Conservation (phyloP, 768 basidiomycete genomes). For the Daedaleopsis nitida region DNA sequence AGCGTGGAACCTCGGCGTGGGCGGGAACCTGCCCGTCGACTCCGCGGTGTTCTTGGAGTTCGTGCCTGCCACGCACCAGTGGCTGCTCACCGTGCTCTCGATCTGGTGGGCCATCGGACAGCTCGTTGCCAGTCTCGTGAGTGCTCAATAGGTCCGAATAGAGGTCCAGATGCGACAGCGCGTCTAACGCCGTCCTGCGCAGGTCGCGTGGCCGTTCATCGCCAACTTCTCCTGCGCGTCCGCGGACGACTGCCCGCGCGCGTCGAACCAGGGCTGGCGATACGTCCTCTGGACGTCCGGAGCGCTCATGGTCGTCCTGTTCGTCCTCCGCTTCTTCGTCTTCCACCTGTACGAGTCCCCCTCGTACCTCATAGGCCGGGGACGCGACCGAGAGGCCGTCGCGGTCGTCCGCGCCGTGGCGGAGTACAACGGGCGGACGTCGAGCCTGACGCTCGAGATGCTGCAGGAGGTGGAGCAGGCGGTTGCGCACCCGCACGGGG, state of each 20-base stretch:
- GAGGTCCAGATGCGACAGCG: too few relatives aligned
- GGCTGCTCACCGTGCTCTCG: conserved; percentile 71
- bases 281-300: conserved; percentile 74
- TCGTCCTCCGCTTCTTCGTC: conserved; percentile 61
- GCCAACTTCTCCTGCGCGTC: conserved; percentile 64
- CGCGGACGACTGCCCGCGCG: conserved; percentile 41
- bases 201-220: conserved; percentile 70
- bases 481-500: too few relatives aligned
- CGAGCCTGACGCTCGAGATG: conserved; percentile 51
- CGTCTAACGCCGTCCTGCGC: background rate
- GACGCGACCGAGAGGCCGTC: conserved; percentile 64
- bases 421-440: conserved; percentile 54
- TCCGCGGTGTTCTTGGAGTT: conserved; percentile 79
- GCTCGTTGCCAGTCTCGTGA: conserved; percentile 52
- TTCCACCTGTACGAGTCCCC: conserved; percentile 73
- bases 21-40: conserved; percentile 76
- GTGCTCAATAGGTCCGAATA: background rate
- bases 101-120: conserved; percentile 85
- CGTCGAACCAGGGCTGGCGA: conserved; percentile 71
- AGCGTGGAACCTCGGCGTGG: conserved; percentile 66
- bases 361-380: conserved; percentile 71
- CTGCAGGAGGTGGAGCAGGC: conserved; percentile 31
- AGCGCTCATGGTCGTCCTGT: conserved; percentile 65
- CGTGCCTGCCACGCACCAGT: conserved; percentile 71
- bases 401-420: conserved; percentile 67